Conservation (phyloP, 2,329 filamentous ascomycete genomes). For the Aureobasidium sp. region DNA sequence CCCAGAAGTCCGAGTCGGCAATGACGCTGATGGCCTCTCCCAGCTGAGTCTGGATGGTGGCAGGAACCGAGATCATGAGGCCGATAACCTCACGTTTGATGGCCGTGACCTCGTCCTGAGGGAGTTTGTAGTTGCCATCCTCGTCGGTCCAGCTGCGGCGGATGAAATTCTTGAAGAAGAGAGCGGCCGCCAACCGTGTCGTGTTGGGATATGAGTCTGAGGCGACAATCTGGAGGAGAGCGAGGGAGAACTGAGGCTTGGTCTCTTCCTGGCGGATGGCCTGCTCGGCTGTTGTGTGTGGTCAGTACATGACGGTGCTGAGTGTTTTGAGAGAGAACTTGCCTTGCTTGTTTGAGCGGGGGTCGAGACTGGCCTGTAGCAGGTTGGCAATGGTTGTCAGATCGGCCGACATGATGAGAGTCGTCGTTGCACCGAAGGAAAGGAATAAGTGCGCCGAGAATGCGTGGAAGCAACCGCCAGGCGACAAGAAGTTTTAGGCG, state of each 20-base stretch:
- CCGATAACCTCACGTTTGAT: conserved; percentile 96
- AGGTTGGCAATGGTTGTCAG: conserved; percentile 65
- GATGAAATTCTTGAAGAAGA: conserved; percentile 99
- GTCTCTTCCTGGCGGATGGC: conserved; percentile 70
- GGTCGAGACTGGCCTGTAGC: conserved; percentile 84
- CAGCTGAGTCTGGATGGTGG: conserved; percentile 82
- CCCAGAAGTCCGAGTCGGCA: conserved; percentile 95
- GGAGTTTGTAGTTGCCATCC: conserved; percentile 86
- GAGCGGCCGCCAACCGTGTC: conserved; percentile 75
- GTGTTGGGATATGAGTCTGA: conserved; percentile 62
- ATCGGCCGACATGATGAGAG: conserved; percentile 48
- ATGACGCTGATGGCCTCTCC: conserved; percentile 96
- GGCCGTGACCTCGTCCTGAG: conserved; percentile 69
- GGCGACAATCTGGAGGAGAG: conserved; percentile 82
- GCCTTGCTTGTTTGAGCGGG: conserved; percentile 84
- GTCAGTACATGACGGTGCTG: conserved; percentile 1
- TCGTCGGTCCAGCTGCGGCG: conserved; percentile 91
- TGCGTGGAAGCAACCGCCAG: neutral
- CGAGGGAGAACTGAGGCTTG: conserved; percentile 79
- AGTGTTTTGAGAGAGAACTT: conserved; percentile 25
- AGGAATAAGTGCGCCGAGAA: neutral
- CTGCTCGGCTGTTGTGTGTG: conserved; percentile 60
- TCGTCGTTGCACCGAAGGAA: neutral
- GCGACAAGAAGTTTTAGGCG: neutral
- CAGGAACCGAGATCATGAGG: conserved; percentile 87